Conservation (phyloP, 192 early-diverging fungal species). For the Chytriomyces hyalinus region DNA sequence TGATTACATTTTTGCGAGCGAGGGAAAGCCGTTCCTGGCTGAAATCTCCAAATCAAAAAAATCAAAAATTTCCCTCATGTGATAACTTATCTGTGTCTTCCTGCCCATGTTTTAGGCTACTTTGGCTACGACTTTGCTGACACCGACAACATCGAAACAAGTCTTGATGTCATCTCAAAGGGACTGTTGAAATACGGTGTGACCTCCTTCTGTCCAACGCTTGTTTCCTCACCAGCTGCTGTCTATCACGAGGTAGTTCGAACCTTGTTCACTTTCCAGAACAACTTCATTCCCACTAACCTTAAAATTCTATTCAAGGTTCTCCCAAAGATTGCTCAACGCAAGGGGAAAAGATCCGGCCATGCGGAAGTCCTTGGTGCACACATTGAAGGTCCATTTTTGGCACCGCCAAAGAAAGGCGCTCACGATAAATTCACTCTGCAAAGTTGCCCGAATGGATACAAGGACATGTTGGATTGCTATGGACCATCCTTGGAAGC, state of each 20-base stretch:
- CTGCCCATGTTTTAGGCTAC: not conserved
- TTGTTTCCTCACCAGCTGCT: constrained; percentile 73
- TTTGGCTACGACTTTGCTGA: constrained; percentile 82
- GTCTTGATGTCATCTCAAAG: constrained; percentile 71
- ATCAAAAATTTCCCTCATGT: too few relatives aligned
- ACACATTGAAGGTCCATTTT: constrained; percentile 73
- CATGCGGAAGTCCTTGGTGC: constrained; percentile 73
- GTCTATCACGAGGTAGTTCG: constrained; percentile 63
- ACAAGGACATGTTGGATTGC: constrained; percentile 67
- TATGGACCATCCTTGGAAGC: constrained; percentile 71
- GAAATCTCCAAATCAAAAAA: too few relatives aligned
- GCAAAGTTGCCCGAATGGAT: constrained; percentile 64
- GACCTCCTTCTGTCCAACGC: constrained; percentile 81
- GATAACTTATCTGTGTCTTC: too few relatives aligned
- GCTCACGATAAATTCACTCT: constrained; percentile 73
- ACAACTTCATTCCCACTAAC: not conserved
- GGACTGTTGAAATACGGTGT: constrained; percentile 78
- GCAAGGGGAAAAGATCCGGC: constrained; percentile 61
- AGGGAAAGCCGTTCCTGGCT: not conserved
- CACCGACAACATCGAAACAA: constrained; percentile 64
- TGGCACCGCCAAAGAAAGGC: constrained; percentile 72
- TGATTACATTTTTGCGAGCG: not conserved
- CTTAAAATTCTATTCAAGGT: constrained; percentile 60
- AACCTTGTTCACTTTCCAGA: not conserved
- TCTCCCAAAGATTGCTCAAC: constrained; percentile 64